Conservation (phyloP, 1,284 basidiomycete genomes). For the Cystobasidiaceae sp. region DNA sequence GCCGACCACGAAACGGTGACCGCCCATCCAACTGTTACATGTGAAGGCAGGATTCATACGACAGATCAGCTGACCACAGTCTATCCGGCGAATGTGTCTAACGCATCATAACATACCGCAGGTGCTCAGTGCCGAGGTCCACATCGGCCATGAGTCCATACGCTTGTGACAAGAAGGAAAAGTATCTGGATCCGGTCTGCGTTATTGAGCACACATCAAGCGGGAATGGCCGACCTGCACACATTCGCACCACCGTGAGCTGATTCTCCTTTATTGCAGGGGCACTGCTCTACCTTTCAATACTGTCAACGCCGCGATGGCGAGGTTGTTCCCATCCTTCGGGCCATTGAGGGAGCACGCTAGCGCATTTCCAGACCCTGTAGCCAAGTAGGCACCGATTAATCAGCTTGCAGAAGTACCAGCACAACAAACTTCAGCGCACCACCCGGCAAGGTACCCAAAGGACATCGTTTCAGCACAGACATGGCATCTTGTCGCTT, state of each 20-base stretch:
- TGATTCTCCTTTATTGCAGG: constrained; percentile 1
- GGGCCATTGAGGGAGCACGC: constrained; percentile 49
- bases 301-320: constrained; percentile 69
- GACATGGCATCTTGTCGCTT: constrained; percentile 61
- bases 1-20: constrained; percentile 78
- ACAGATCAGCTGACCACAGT: background rate
- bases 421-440: background rate
- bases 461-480: constrained; percentile 64
- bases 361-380: constrained; percentile 50
- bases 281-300: constrained; percentile 64
- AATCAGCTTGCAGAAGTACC: background rate
- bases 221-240: constrained; percentile 61
- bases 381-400: background rate
- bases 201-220: constrained; percentile 76
- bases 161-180: constrained; percentile 83
- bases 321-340: constrained; percentile 65
- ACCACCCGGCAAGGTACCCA: constrained; percentile 86
- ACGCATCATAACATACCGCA: constrained; percentile 28
- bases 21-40: constrained; percentile 86
- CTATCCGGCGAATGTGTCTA: background rate
- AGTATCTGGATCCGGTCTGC: constrained; percentile 61
- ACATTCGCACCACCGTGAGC: background rate
- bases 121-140: constrained; percentile 56
- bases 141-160: constrained; percentile 88
- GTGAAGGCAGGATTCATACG: constrained; percentile 62